phyloP scores from a whole-genome alignment of 345 rosid genomes.

The Citrus sinensis region DNA sequence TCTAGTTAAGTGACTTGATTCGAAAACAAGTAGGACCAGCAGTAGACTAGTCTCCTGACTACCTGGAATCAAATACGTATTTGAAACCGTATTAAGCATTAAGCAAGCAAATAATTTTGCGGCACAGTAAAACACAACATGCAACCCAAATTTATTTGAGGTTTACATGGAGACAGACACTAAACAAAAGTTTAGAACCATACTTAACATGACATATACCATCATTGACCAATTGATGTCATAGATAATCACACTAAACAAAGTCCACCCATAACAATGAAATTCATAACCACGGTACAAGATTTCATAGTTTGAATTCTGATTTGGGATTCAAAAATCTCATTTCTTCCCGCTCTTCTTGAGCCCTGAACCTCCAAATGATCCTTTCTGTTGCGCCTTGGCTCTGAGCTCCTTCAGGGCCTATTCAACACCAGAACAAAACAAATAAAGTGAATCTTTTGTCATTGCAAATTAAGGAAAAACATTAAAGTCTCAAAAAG shows the following conservation, averaged over 20 bases:
- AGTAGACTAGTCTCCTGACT: not conserved
- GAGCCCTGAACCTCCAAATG: conserved; percentile 84
- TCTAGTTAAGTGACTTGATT: too few relatives aligned
- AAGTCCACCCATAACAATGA: not conserved
- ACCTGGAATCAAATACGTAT: not conserved
- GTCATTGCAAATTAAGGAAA: not conserved
- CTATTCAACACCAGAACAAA: conserved; percentile 27
- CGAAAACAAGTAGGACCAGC: not conserved
- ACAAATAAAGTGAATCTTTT: not conserved
- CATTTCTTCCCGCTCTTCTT: conserved; percentile 96
- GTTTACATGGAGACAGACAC: not conserved
- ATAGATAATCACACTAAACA: conserved; percentile 5
- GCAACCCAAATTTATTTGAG: conserved; percentile 2
- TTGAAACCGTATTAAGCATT: not conserved
- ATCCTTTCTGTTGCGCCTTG: conserved; percentile 77
- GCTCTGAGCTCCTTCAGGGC: conserved; percentile 84
- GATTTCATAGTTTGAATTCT: not conserved
- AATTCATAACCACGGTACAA: not conserved
- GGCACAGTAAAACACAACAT: not conserved
- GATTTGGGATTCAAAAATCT: conserved; percentile 16
- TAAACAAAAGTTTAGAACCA: not conserved
- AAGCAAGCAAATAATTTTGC: not conserved
- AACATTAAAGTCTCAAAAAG: too few relatives aligned
- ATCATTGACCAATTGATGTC: not conserved
- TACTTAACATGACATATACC: not conserved